Evolutionary conservation across 2,329 filamentous ascomycete species (phyloP).

Genomic region (Metarhizium robertsii): DNA sequence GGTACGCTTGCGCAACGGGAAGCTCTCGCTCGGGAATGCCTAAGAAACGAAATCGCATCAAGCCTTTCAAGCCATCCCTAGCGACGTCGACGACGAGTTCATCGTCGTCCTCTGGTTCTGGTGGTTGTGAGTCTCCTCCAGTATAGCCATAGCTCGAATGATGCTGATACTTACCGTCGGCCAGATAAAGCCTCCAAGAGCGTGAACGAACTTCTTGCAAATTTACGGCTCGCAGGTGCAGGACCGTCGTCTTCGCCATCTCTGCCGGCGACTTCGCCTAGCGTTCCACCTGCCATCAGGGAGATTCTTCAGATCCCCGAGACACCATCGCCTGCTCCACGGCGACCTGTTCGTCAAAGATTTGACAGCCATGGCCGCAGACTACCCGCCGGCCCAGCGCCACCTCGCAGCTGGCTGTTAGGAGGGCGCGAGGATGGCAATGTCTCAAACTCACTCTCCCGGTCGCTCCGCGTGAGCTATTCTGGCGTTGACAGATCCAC

Average conservation of each 20-base stretch:
- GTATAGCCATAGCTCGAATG: background rate
- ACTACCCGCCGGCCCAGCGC: conserved; percentile 47
- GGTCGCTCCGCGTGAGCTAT: conserved; percentile 13
- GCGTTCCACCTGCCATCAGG: conserved; percentile 49
- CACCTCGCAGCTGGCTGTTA: conserved; percentile 46
- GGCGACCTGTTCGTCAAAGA: conserved; percentile 30
- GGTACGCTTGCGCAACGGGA: background rate
- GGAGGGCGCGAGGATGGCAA: conserved; percentile 14
- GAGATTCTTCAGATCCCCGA: conserved; percentile 51
- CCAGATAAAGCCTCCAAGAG: conserved; percentile 21
- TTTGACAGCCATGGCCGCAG: conserved; percentile 39
- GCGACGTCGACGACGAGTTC: conserved; percentile 35
- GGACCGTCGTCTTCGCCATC: conserved; percentile 17
- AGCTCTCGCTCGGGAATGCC: conserved; percentile 38
- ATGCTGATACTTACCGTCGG: background rate
- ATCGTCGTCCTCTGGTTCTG: conserved; percentile 17
- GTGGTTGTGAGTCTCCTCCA: conserved; percentile 15
- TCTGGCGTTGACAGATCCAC: conserved; percentile 13
- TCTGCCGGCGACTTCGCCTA: conserved; percentile 31
- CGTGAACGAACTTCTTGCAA: conserved; percentile 53
- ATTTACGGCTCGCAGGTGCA: conserved; percentile 38
- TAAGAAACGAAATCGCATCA: conserved; percentile 50
- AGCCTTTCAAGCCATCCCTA: conserved; percentile 49
- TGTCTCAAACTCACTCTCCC: conserved; percentile 7
- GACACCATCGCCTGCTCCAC: conserved; percentile 40